phyloP scores from a whole-genome alignment of 2,329 filamentous ascomycete species.

The Nemania sp. region DNA sequence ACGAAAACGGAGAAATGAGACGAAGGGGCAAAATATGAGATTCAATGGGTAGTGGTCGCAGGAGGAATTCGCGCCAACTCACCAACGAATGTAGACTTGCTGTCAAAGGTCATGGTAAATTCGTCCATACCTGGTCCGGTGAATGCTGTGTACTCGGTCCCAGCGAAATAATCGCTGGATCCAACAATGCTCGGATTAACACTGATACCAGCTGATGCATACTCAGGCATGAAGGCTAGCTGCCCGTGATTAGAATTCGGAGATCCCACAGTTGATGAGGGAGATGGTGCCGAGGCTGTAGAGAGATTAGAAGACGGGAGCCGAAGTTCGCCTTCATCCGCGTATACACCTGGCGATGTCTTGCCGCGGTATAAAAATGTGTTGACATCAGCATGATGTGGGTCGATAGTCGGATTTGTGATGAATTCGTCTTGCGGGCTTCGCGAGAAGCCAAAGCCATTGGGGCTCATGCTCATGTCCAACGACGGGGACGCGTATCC shows the following conservation, averaged over 20 bases:
- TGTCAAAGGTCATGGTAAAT: slow-evolving; percentile 51
- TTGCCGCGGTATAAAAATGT: slow-evolving; percentile 51
- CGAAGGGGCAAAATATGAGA: background rate
- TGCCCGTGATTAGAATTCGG: slow-evolving; percentile 65
- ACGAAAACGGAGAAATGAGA: background rate
- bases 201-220: slow-evolving; percentile 57
- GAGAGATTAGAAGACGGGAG: slow-evolving; percentile 62
- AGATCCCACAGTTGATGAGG: slow-evolving; percentile 69
- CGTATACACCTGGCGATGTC: slow-evolving; percentile 53
- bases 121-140: slow-evolving; percentile 55
- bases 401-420: slow-evolving; percentile 50
- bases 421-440: slow-evolving; percentile 45
- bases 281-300: slow-evolving; percentile 63
- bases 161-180: slow-evolving; percentile 56
- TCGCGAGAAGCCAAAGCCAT: slow-evolving; percentile 48
- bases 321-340: slow-evolving; percentile 55
- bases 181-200: slow-evolving; percentile 67
- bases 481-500: slow-evolving; percentile 42
- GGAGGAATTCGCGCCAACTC: slow-evolving; percentile 50
- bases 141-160: slow-evolving; percentile 57
- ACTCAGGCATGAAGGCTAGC: slow-evolving; percentile 61
- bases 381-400: slow-evolving; percentile 51
- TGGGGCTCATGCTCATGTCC: slow-evolving; percentile 53
- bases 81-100: slow-evolving; percentile 60
- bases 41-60: background rate